Conservation (phyloP, 495 filamentous ascomycete species). For the Annulohypoxylon nitens region DNA sequence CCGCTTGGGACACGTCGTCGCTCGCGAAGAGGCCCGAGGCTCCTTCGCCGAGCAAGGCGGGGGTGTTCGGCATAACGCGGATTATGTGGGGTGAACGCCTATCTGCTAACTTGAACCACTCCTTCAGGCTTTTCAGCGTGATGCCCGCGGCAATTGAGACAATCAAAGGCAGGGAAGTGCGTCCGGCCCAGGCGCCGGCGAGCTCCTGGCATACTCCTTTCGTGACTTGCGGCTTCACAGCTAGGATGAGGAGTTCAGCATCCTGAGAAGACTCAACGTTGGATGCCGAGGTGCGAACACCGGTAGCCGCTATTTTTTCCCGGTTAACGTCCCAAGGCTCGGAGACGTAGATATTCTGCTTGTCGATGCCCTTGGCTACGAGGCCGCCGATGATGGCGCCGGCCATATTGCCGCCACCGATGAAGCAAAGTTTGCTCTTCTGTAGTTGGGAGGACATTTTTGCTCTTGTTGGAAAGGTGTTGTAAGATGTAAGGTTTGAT, state of each 20-base stretch:
- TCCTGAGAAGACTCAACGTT: conserved; percentile 50
- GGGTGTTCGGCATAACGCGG: conserved; percentile 59
- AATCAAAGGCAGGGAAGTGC: conserved; percentile 55
- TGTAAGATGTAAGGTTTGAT: conserved; percentile 18
- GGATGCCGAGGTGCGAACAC: conserved; percentile 53
- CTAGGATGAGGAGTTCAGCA: conserved; percentile 53
- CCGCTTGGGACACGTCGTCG: conserved; percentile 46
- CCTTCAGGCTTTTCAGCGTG: conserved; percentile 49
- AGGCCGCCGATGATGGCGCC: conserved; percentile 57
- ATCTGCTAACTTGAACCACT: conserved; percentile 51
- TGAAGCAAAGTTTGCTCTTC: conserved; percentile 53
- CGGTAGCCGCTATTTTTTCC: conserved; percentile 50
- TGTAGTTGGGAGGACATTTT: conserved; percentile 49
- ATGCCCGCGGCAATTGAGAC: conserved; percentile 56
- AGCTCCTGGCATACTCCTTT: conserved; percentile 54
- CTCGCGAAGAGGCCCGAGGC: conserved; percentile 54
- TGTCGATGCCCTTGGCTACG: conserved; percentile 49
- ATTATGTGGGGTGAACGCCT: conserved; percentile 51
- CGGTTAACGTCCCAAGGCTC: conserved; percentile 56
- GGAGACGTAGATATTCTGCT: conserved; percentile 59
- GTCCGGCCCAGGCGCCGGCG: conserved; percentile 46
- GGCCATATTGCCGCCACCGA: conserved; percentile 57
- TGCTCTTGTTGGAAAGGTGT: neutral
- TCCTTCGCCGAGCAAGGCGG: conserved; percentile 55
- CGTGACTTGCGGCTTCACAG: conserved; percentile 56